These are phyloP conservation scores for Aureobasidium sp. DNA, from an alignment of 2,329 filamentous ascomycete species.

Conservation along the genomic window DNA sequence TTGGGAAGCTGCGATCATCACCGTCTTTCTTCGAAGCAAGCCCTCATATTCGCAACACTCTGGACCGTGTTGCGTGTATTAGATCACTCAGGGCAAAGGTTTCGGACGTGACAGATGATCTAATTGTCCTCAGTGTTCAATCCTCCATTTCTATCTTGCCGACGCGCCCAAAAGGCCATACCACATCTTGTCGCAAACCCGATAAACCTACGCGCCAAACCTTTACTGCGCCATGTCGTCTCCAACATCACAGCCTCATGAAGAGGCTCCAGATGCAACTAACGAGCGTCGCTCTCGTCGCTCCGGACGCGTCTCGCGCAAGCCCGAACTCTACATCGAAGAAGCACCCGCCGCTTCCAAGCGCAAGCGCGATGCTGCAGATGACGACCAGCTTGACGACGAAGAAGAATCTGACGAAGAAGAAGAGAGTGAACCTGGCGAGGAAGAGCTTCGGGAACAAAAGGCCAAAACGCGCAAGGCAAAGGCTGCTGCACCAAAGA, in stretches of 20 bases:
- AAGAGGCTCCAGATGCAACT: not conserved
- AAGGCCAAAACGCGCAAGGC: conserved; percentile 21
- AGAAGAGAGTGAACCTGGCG: conserved; percentile 32
- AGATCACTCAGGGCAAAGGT: not conserved
- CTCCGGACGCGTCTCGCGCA: conserved; percentile 15
- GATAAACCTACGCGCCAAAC: not conserved
- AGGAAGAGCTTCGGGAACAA: conserved; percentile 40
- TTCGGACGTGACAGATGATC: not conserved
- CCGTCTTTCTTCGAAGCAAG: not conserved
- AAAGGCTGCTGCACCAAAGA: conserved; percentile 24
- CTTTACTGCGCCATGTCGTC: not conserved
- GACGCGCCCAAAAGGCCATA: not conserved
- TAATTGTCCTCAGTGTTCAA: not conserved
- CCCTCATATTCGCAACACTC: not conserved
- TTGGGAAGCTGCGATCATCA: not conserved
- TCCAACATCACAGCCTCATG: not conserved
- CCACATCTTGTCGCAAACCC: not conserved
- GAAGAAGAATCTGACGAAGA: conserved; percentile 29
- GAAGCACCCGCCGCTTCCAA: conserved; percentile 25
- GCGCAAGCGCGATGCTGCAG: conserved; percentile 36
- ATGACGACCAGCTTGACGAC: conserved; percentile 24
- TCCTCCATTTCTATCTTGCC: not conserved
- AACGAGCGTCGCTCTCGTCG: conserved; percentile 13
- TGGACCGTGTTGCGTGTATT: not conserved
- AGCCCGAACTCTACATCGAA: conserved; percentile 13